Conservation (phyloP, 768 basidiomycete species). For the Podaxis sp. region DNA sequence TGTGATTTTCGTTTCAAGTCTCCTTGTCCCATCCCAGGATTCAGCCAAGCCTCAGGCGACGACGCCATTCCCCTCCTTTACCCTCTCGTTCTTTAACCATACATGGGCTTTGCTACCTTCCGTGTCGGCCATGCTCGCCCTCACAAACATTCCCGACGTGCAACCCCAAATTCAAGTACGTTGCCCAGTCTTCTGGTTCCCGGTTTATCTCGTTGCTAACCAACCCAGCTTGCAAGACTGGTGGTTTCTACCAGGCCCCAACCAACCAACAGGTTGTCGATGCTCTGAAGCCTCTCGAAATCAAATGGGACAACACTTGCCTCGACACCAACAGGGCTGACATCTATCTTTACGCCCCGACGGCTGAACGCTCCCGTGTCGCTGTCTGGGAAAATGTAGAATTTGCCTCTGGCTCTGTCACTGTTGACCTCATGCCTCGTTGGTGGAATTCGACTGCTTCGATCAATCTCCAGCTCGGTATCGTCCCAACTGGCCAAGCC, state of each 20-base stretch:
- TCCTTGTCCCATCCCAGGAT: neutral
- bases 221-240: constrained; percentile 46
- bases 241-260: constrained; percentile 63
- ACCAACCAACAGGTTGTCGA: constrained; percentile 44
- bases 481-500: constrained; percentile 49
- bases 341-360: constrained; percentile 65
- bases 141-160: neutral
- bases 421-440: constrained; percentile 49
- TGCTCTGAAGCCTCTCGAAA: constrained; percentile 45
- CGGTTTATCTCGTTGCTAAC: neutral
- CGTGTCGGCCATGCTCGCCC: constrained; percentile 2
- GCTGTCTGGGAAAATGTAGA: constrained; percentile 58
- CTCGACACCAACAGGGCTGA: constrained; percentile 50
- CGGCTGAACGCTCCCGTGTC: constrained; percentile 37
- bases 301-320: constrained; percentile 68
- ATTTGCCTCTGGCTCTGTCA: constrained; percentile 46
- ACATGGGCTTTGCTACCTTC: constrained; percentile 16
- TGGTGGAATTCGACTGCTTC: constrained; percentile 69
- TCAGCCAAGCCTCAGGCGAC: neutral
- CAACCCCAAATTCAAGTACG: constrained; percentile 1
- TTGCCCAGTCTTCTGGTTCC: neutral
- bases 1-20: neutral
- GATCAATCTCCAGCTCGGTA: constrained; percentile 54
- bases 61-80: neutral
- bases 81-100: constrained; percentile 1